phyloP scores from a whole-genome alignment of 345 rosid species.

The Eucalyptus sideroxylon region DNA sequence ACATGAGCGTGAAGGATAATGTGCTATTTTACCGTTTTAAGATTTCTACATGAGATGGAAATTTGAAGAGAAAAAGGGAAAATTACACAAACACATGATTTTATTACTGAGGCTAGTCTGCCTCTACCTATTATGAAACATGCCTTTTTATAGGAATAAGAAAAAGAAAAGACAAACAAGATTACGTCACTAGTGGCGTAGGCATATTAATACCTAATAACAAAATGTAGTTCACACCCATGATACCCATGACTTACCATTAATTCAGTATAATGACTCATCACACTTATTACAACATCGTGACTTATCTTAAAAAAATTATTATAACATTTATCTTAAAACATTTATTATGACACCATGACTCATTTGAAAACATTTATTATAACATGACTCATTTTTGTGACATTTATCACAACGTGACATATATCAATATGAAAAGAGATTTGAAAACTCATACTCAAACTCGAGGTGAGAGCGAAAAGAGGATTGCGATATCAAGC shows the following conservation, averaged over 20 bases:
- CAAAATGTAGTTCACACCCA: not conserved
- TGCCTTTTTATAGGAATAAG: not conserved
- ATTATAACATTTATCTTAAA: not conserved
- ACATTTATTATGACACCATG: not conserved
- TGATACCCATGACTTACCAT: not conserved
- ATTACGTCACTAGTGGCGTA: not conserved
- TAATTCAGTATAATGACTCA: not conserved
- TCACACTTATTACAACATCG: not conserved
- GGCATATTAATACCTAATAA: not conserved
- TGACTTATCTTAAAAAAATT: not conserved
- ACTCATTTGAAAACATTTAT: not conserved
- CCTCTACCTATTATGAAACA: not conserved
- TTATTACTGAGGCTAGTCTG: not conserved
- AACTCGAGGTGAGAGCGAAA: not conserved
- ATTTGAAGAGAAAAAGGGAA: not conserved
- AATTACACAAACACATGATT: too few relatives aligned
- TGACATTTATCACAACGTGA: not conserved
- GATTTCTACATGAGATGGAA: not conserved
- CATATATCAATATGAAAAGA: not conserved
- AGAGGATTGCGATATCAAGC: accelerated
- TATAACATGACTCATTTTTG: not conserved
- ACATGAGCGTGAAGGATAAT: not conserved
- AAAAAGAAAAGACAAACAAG: not conserved
- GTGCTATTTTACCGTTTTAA: not conserved
- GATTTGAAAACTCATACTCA: not conserved